Evolutionary conservation across 169 alveolate species (phyloP), one percentile per base, ranked within the genome.

Genomic region (Cryptosporidium tyzzeri): DNA sequence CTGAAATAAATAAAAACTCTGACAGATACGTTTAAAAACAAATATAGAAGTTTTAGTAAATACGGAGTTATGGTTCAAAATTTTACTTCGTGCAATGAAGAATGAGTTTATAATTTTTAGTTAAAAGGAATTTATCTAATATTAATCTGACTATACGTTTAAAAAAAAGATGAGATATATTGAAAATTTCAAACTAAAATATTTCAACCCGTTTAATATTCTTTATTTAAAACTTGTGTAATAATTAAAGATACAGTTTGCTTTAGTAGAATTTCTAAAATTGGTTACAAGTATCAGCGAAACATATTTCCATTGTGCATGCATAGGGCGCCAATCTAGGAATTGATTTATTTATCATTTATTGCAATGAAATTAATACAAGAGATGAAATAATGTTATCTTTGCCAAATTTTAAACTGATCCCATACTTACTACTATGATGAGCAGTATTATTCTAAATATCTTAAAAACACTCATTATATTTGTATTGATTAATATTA

Each of bases 301-400:
- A 37, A 4, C 16, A n/a, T 37, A 16, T 0, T 14, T 31, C 26
- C 8, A 18, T 65, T 10, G 37, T 29, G 85, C 85, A 71, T 71
- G 85, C 85, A 71, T 31, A 26, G 1, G 85, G 85, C 85, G 85
- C 85, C 85, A 71, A 50, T 18, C 12, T 8, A 69, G 61, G 75
- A 39, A 69, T 50, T 18, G 21, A 55, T 8, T 55, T 23, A 55
- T 55, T 26, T 2, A 55, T 55, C 65, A 55, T 21, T 21, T 4
- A 55, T 26, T 55, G 1, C 5, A 16, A 21, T n/a, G 21, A 2
- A 12, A 55, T 16, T 16, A 26, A 23, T n/a, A 55, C 18, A 9
- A 55, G 35, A 9, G 26, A 55, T 55, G 67, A 55, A 55, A 55
- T 55, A 3, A 26, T 4, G 18, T 9, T 23, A 65, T 18, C 4